Conservation (phyloP, 768 basidiomycete species). For the Baorangia bicolor region DNA sequence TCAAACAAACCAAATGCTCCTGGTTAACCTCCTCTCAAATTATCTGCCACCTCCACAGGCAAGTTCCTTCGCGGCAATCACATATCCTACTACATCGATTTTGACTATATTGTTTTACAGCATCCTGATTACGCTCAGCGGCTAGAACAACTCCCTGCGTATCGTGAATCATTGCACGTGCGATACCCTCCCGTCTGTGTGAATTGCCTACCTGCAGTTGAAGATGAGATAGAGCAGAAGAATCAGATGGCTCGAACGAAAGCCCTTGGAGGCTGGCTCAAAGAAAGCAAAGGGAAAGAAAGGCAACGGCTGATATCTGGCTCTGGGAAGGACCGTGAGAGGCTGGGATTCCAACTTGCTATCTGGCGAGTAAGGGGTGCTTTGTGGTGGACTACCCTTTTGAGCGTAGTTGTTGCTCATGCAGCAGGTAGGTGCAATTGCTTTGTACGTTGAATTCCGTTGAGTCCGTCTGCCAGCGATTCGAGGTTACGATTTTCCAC, state of each 20-base stretch:
- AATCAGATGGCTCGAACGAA: constrained; percentile 79
- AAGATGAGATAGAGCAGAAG: constrained; percentile 75
- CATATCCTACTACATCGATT: neutral
- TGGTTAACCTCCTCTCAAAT: constrained; percentile 83
- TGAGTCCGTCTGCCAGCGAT: constrained; percentile 20
- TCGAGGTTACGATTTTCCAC: constrained; percentile 21
- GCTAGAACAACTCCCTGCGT: constrained; percentile 63
- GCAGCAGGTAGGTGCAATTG: constrained; percentile 42
- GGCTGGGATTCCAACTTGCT: constrained; percentile 47
- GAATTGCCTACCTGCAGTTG: constrained; percentile 72
- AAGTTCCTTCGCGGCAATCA: constrained; percentile 23
- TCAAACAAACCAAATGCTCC: constrained; percentile 88
- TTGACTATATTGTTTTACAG: constrained; percentile 38
- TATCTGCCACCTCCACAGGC: constrained; percentile 83
- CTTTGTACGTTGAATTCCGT: neutral
- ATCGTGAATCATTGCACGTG: constrained; percentile 68
- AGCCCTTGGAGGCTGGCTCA: constrained; percentile 72
- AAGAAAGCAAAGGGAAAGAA: constrained; percentile 63
- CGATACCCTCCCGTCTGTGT: constrained; percentile 90
- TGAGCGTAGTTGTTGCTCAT: constrained; percentile 43
- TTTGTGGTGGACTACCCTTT: constrained; percentile 57
- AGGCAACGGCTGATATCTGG: constrained; percentile 49
- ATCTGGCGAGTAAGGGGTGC: constrained; percentile 70
- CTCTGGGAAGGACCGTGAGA: constrained; percentile 41
- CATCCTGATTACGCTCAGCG: constrained; percentile 69